Percentiles rank a stretch among this genome's conserved stretches.
phyloP scores from a whole-genome alignment of 169 alveolate genomes.

The Toxoplasma gondii region DNA sequence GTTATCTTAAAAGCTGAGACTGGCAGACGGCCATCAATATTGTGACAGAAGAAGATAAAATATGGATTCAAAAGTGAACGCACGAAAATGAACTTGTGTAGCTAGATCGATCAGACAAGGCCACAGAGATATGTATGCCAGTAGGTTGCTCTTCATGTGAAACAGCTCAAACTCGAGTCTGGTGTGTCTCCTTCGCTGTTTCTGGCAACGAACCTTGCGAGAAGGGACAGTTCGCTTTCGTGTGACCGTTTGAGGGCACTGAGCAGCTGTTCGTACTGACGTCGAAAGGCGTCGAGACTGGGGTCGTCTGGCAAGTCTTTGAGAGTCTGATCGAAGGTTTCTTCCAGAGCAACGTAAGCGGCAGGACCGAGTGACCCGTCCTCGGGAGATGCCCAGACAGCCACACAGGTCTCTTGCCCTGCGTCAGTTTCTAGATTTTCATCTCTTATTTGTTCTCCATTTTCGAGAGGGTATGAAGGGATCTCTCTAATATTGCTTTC shows the following conservation, averaged over 20 bases:
- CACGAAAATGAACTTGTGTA: no score
- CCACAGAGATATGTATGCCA: no score
- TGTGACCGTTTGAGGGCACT: slow-evolving; percentile 82
- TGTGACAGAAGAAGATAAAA: background rate
- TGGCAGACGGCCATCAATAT: background rate
- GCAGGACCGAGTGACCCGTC: slow-evolving; percentile 10
- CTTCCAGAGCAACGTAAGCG: slow-evolving; percentile 70
- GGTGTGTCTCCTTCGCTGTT: background rate
- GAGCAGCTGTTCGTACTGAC: slow-evolving; percentile 83
- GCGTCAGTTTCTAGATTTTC: background rate
- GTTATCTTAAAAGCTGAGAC: background rate
- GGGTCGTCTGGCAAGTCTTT: slow-evolving; percentile 82
- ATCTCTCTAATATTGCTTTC: background rate
- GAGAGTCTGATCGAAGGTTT: slow-evolving; percentile 76
- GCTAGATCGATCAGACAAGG: no score
- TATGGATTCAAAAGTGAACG: no score
- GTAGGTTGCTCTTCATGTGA: no score
- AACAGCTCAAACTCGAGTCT: background rate
- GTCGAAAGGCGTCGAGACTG: slow-evolving; percentile 81
- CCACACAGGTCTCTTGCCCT: background rate
- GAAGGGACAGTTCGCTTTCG: slow-evolving; percentile 80
- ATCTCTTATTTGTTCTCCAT: background rate
- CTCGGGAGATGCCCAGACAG: background rate
- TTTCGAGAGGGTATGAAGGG: background rate
- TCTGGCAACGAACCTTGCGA: slow-evolving; percentile 65